Base-by-base conservation (phyloP, 164 flowering plant species). In the Kalanchoe fedtschenkoi region DNA sequence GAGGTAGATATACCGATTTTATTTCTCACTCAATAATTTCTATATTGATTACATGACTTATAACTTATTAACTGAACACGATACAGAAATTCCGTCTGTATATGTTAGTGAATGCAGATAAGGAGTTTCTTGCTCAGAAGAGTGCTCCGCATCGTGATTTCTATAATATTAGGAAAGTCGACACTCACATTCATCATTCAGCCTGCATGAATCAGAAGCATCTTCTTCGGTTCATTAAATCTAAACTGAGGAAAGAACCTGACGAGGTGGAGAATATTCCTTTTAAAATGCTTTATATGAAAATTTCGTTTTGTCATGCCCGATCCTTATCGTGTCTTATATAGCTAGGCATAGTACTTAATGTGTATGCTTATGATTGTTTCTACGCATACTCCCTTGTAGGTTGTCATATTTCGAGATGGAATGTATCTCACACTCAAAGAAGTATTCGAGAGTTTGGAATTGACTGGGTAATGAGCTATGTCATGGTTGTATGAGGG, bases 161-260 rank as follows among this genome's bases (percentile, higher is more conserved):
- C 65, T 86, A 86, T 72, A 86, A 86, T 71, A 74, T 86, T 55
- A 74, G 91, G 55, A 86, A 86, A 66, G 91, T 86, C 44, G 91
- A 86, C 73, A 86, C 92, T 5, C 92, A 86, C 70, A 78, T 86
- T 10, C 92, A 86, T 76, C 92, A 86, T 68, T 86, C 91, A 35
- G 91, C 91, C 34, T 86, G 91, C 79, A 86, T 86, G 91, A 86
- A 86, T 68, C 91, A 83, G 74, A 86, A 86, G 68, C 91, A 86
- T 74, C 85, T 86, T 59, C 62, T 86, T 41, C 71, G 84, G 15
- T 84, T 86, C 60, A 84, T 86, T 56, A 84, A 86, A 70, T 83
- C 86, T 34, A 86, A 86, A 64, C 69, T 86, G 41, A 79, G 74
- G 68, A 80, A 79, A 70, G 92, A 86, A 69, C 87, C 87, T 42